These are phyloP conservation scores for Suhomyces vadensis DNA, from an alignment of 805 yeast species.

Conservation along the genomic window DNA sequence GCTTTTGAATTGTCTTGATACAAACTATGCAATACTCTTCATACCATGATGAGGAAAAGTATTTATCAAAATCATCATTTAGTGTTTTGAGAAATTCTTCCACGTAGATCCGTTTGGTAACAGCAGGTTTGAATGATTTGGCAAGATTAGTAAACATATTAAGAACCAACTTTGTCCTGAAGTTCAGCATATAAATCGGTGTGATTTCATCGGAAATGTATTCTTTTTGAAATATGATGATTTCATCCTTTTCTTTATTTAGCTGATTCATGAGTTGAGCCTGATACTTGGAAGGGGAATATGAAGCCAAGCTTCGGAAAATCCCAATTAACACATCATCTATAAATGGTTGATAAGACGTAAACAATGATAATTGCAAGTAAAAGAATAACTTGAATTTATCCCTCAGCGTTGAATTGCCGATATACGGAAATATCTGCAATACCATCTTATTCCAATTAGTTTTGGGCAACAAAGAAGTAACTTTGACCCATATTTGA, in stretches of 20 bases:
- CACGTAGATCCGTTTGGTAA: constrained; percentile 18
- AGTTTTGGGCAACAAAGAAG: constrained; percentile 16
- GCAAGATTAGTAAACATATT: constrained; percentile 22
- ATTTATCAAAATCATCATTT: constrained; percentile 28
- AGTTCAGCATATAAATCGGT: constrained; percentile 19
- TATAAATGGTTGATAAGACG: constrained; percentile 19
- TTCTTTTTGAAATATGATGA: constrained; percentile 20
- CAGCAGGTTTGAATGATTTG: constrained; percentile 9
- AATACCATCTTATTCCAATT: constrained; percentile 40
- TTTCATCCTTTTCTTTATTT: constrained; percentile 15
- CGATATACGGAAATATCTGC: constrained; percentile 42
- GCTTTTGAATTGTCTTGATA: constrained; percentile 24
- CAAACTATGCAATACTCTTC: constrained; percentile 31
- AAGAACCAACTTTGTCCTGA: constrained; percentile 20
- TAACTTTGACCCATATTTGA: constrained; percentile 30
- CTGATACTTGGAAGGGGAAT: constrained; percentile 27
- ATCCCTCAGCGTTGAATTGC: constrained; percentile 38
- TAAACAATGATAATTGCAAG: constrained; percentile 23
- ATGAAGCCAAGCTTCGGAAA: constrained; percentile 27
- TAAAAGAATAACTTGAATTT: constrained; percentile 32
- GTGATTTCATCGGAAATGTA: constrained; percentile 19
- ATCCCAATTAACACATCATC: constrained; percentile 25
- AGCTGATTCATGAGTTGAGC: constrained; percentile 22
- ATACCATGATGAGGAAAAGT: constrained; percentile 23
- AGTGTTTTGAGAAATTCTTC: constrained; percentile 23